Evolutionary conservation across 352 stramenopile genomes (phyloP), one percentile per base, ranked within the genome.

Genomic region (Phytophthora pluvialis): DNA sequence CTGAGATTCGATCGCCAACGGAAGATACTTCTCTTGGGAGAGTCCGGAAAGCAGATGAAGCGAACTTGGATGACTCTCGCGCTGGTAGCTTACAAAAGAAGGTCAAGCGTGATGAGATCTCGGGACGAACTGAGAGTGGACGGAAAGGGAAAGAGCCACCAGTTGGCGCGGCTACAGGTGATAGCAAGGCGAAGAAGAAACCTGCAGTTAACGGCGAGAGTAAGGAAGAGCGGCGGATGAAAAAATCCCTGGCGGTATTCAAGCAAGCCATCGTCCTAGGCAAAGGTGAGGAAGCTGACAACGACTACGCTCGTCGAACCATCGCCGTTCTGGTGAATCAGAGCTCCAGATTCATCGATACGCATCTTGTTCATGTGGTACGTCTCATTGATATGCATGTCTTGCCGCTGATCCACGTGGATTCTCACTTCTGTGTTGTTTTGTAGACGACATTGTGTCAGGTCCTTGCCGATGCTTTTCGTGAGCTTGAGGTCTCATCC

Each of bases 291-390:
- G 42, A 74, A 45, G 28, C 59, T 4, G 64, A 75, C 36, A 62
- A 59, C 0, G 21, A 49, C 1, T 88, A 80, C 18, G 52, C 77
- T 15, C 62, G 61, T 11, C 72, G 70, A 5, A 84, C 77, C 1
- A 52, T 88, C 12, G 31, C 44, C n/a, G n/a, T 60, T 4, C 55
- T 84, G 47, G 67, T 78, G 21, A 75, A 68, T 26, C 54, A 63
- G 47, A 73, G 73, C 47, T 51, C 63, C 49, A 58, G 28, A 36
- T 68, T 72, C 35, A 21, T 76, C 10, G 35, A 67, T 33, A 57
- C 64, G 29, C 44, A 70, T 33, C 50, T 52, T 33, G 45, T 60
- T 48, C 67, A 76, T n/a, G 66, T 81, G 66, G 64, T 77, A 77
- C 45, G 60, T 40, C 53, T 29, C 21, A 25, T 42, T 39, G 16